Conservation (phyloP, 2,329 filamentous ascomycete genomes). For the Tolypocladium capitatum region DNA sequence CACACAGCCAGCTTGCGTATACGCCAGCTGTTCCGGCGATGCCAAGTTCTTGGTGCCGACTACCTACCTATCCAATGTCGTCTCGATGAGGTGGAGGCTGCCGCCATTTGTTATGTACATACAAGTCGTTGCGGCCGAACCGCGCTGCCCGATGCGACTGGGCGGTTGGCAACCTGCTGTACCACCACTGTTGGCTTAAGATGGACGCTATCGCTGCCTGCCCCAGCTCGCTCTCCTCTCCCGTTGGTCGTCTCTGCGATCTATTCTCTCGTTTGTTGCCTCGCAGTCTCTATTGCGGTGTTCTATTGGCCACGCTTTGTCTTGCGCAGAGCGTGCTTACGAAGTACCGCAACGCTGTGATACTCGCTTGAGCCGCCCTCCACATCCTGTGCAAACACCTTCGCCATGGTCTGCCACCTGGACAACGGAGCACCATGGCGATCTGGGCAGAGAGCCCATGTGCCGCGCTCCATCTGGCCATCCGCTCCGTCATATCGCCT, state of each 20-base stretch:
- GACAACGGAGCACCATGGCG: conserved; percentile 18
- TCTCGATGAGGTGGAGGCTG: too few relatives aligned
- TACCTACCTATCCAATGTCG: too few relatives aligned
- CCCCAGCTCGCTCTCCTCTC: neutral
- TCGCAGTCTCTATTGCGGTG: neutral
- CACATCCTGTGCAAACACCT: neutral
- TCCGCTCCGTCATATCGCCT: conserved; percentile 17
- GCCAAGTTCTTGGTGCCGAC: too few relatives aligned
- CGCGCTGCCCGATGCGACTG: too few relatives aligned
- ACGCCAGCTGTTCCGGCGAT: too few relatives aligned
- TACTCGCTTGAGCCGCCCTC: neutral
- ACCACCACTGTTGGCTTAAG: neutral
- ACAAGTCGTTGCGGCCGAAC: neutral
- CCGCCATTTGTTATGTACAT: too few relatives aligned
- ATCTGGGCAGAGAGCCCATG: conserved; percentile 16
- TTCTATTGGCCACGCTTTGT: neutral
- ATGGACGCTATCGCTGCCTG: neutral
- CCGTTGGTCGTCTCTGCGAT: neutral
- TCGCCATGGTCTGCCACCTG: conserved; percentile 10
- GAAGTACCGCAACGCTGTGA: neutral
- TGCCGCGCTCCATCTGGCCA: conserved; percentile 4
- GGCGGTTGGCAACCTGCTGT: too few relatives aligned
- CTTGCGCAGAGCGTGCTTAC: neutral
- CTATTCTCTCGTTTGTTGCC: neutral
- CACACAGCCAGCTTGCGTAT: neutral